Evolutionary conservation across 331 rosid genomes (phyloP), one percentile per base, ranked within the genome.

Genomic region (Arachis monticola): DNA sequence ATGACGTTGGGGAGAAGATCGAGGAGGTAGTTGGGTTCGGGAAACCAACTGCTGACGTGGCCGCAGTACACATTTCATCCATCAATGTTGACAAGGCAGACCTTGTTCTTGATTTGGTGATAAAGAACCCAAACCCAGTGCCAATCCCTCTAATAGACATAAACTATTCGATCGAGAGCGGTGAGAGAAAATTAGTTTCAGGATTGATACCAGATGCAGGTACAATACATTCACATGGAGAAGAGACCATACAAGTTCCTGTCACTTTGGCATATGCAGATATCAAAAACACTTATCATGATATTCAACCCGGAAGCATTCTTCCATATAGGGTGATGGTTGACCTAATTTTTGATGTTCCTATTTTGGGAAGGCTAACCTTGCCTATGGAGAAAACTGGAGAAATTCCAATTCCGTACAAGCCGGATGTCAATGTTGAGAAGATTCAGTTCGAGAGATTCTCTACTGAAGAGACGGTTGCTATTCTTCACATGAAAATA

Each of bases 131-230:
- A 0, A 92, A 90, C 65, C 94, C 96, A 0, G 88, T 92, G 10
- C 96, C 97, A 7, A 90, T 92, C 65, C 97, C 97, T 5, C 74
- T 92, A 3, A 53, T 85, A 55, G 96, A 92, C 86, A 88, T 92
- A n/a, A 73, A 90, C 64, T 92, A 92, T 64, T 78, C 88, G 78
- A 67, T 92, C 32, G 97, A 88, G 69, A 92, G 94, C 71, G 86
- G 83, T 76, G 94, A 92, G n/a, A 87, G 97, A 83, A 92, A 92
- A 64, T 80, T 92, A 5, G 77, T 92, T 51, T 90, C 96, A 0
- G 97, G 97, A 1, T 51, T 92, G 79, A 92, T 92, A 76, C 97
- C 97, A 0, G 97, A 92, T 75, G 81, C 96, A 1, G 97, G 97
- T 2, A 90, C 97, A 4, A 81, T 92, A 74, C 85, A 68, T 35